Percentiles rank a stretch among this genome's conserved stretches.
Evolutionary conservation across 495 filamentous ascomycete genomes (phyloP).

Genomic region (Patellaria atrata): DNA sequence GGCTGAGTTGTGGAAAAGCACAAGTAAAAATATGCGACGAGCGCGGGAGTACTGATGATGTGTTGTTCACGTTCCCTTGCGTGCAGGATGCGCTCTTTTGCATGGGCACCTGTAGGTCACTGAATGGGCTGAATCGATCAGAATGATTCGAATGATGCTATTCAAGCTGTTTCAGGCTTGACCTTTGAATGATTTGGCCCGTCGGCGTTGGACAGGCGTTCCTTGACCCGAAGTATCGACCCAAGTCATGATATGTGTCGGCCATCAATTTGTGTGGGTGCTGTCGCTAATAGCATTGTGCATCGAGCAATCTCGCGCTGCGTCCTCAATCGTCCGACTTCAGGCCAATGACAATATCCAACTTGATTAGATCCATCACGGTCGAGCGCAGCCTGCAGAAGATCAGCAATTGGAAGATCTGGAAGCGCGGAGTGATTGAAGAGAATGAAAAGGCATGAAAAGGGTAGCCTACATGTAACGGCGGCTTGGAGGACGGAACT

Average conservation of each 20-base stretch:
- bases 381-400: too few relatives aligned
- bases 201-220: slow-evolving; percentile 17
- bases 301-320: slow-evolving; percentile 21
- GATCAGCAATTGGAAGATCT: too few relatives aligned
- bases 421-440: too few relatives aligned
- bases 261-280: slow-evolving; percentile 18
- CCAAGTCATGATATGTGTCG: slow-evolving; percentile 15
- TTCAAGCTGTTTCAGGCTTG: slow-evolving; percentile 21
- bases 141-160: slow-evolving; percentile 13
- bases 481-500: too few relatives aligned
- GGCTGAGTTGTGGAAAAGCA: slow-evolving; percentile 13
- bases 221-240: slow-evolving; percentile 17
- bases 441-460: too few relatives aligned
- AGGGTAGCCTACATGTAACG: too few relatives aligned
- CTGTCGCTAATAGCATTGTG: slow-evolving; percentile 16
- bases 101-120: too few relatives aligned
- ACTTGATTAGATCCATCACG: too few relatives aligned
- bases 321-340: slow-evolving; percentile 6
- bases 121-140: too few relatives aligned
- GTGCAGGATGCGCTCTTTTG: too few relatives aligned
- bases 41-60: slow-evolving; percentile 14
- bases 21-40: slow-evolving; percentile 4
- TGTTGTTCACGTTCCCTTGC: slow-evolving; percentile 18
- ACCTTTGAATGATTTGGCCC: slow-evolving; percentile 18
- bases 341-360: slow-evolving; percentile 20